Percentiles rank a stretch among this genome's conserved stretches.
Evolutionary conservation across 257 asterid species (phyloP).

Genomic region (Solanum dulcamara): DNA sequence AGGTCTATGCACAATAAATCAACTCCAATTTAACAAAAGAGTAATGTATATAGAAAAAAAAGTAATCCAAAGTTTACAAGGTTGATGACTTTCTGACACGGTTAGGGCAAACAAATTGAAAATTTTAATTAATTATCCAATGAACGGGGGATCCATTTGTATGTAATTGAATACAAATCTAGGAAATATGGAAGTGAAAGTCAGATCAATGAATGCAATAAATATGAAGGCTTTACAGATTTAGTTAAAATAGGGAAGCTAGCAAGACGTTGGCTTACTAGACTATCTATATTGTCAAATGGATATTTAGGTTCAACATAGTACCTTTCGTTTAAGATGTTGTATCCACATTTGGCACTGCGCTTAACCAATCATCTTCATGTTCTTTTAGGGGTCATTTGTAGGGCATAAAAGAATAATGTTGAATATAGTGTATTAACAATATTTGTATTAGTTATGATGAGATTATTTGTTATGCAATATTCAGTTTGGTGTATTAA

Average conservation of each 20-base stretch:
- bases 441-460: background rate
- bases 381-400: background rate
- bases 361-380: background rate
- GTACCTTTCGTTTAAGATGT: background rate
- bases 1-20: background rate
- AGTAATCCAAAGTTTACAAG: background rate
- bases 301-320: background rate
- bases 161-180: background rate
- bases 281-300: background rate
- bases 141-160: background rate
- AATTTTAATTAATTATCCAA: background rate
- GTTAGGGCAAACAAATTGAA: background rate
- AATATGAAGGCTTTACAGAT: background rate
- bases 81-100: background rate
- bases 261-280: background rate
- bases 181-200: background rate
- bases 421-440: background rate
- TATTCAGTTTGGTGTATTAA: too few relatives aligned
- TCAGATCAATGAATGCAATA: background rate
- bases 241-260: background rate
- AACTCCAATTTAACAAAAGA: background rate
- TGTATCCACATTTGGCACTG: background rate
- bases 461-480: background rate
- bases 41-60: background rate
- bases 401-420: background rate